Evolutionary conservation across 805 yeast genomes (phyloP).

Genomic region (Cyberlindnera galapagoensis): DNA sequence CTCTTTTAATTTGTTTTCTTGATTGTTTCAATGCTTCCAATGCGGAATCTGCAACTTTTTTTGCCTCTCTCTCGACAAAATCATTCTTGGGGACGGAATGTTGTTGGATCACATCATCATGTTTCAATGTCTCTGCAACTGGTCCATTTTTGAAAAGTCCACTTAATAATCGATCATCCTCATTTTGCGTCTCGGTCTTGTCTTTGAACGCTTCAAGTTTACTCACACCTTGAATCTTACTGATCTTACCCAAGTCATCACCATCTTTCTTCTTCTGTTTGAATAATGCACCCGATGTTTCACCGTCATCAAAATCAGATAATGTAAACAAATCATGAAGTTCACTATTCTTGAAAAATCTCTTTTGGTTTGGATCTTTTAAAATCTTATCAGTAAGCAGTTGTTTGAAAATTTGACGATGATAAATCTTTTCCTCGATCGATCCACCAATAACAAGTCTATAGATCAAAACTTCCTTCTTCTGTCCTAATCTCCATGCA

Average conservation of each 20-base stretch:
- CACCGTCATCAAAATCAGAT: constrained; percentile 58
- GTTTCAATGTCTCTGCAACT: constrained; percentile 68
- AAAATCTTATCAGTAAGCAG: constrained; percentile 87
- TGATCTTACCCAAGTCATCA: constrained; percentile 65
- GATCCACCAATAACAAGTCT: constrained; percentile 91
- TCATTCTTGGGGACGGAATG: constrained; percentile 28
- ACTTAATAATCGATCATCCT: constrained; percentile 64
- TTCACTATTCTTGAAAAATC: constrained; percentile 90
- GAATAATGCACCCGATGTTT: constrained; percentile 47
- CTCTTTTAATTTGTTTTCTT: constrained; percentile 30
- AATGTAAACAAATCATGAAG: constrained; percentile 82
- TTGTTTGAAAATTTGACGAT: constrained; percentile 94
- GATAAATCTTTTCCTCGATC: constrained; percentile 94
- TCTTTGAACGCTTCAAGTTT: constrained; percentile 56
- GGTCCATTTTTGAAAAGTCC: constrained; percentile 68
- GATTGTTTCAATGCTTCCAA: constrained; percentile 56
- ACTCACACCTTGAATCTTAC: constrained; percentile 65
- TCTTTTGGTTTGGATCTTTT: constrained; percentile 89
- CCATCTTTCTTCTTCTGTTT: constrained; percentile 31
- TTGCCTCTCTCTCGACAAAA: constrained; percentile 54
- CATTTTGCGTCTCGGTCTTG: constrained; percentile 31
- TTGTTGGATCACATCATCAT: constrained; percentile 66
- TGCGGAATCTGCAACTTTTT: constrained; percentile 46
- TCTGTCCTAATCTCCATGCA: constrained; percentile 97
- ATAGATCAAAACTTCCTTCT: constrained; percentile 83